Percentiles rank a stretch among this genome's conserved stretches.
Conservation (phyloP, 2,329 filamentous ascomycete genomes). For the Cyphellophora europaea region DNA sequence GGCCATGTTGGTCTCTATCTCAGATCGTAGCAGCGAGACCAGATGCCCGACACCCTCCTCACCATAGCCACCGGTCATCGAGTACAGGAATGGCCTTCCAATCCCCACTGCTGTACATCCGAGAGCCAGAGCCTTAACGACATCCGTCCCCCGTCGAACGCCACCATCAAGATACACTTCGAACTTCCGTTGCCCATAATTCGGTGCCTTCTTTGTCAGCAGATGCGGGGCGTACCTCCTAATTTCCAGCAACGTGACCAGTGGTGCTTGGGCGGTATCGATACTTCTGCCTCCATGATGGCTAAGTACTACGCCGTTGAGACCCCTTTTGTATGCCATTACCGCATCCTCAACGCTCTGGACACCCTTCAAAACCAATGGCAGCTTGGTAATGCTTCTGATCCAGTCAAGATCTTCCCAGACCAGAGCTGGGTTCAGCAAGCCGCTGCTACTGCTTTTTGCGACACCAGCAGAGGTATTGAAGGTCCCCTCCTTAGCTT, state of each 20-base stretch:
- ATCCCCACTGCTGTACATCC: constrained; percentile 46
- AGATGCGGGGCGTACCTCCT: constrained; percentile 40
- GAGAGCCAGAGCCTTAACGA: constrained; percentile 44
- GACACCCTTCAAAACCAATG: constrained; percentile 47
- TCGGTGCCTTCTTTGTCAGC: constrained; percentile 36
- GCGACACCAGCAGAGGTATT: too few relatives aligned
- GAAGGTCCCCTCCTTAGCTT: constrained; percentile 29
- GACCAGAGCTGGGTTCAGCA: constrained; percentile 34
- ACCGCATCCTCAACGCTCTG: constrained; percentile 48
- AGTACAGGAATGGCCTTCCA: constrained; percentile 45
- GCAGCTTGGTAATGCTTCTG: constrained; percentile 33
- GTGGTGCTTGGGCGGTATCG: constrained; percentile 40
- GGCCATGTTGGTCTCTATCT: constrained; percentile 57
- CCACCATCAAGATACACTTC: constrained; percentile 47
- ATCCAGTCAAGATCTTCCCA: constrained; percentile 47
- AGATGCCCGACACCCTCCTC: constrained; percentile 45
- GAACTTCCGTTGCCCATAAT: too few relatives aligned
- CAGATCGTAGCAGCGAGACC: constrained; percentile 44
- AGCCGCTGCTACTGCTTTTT: constrained; percentile 12
- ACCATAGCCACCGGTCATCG: too few relatives aligned
- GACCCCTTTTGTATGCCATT: constrained; percentile 37
- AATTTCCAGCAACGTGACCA: constrained; percentile 44
- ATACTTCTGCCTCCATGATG: constrained; percentile 51
- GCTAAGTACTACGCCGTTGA: constrained; percentile 46
- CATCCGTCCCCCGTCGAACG: constrained; percentile 43